Evolutionary conservation across 2,329 filamentous ascomycete species (phyloP).

Genomic region (Penicillium sp.): DNA sequence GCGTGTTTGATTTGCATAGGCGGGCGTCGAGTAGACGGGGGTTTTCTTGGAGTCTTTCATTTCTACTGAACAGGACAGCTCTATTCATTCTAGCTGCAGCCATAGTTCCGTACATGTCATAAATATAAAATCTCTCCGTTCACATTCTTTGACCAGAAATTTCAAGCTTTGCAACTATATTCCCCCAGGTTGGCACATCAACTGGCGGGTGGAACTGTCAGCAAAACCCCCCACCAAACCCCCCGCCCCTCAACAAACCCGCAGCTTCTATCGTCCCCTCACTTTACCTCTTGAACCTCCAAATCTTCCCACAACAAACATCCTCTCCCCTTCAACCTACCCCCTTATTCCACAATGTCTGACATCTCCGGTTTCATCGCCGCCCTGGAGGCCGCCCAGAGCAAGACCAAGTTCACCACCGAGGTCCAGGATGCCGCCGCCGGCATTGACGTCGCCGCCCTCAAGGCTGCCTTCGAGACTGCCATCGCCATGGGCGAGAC

Average conservation of each 20-base stretch:
- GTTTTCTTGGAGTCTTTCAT: neutral
- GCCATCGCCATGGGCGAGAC: constrained; percentile 23
- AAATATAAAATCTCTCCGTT: neutral
- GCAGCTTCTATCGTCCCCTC: constrained; percentile 15
- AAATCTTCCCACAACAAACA: constrained; percentile 14
- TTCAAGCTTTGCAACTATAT: neutral
- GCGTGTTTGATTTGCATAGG: constrained; percentile 13
- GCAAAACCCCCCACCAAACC: constrained; percentile 19
- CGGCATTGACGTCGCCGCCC: constrained; percentile 31
- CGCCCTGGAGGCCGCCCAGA: constrained; percentile 34
- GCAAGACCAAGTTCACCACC: constrained; percentile 34
- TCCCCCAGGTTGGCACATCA: constrained; percentile 1
- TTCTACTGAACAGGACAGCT: neutral
- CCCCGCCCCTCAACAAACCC: constrained; percentile 15
- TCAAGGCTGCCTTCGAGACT: constrained; percentile 29
- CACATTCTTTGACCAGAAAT: neutral
- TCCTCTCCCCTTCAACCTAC: constrained; percentile 11
- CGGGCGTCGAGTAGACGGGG: constrained; percentile 13
- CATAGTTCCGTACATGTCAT: neutral
- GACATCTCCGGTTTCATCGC: constrained; percentile 33
- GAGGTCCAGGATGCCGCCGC: constrained; percentile 34
- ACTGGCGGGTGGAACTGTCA: constrained; percentile 24
- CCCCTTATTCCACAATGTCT: constrained; percentile 30
- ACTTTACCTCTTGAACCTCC: constrained; percentile 16
- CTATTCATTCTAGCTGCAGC: neutral